Evolutionary conservation across 2,329 filamentous ascomycete genomes (phyloP).

Genomic region (Escovopsis weberi): DNA sequence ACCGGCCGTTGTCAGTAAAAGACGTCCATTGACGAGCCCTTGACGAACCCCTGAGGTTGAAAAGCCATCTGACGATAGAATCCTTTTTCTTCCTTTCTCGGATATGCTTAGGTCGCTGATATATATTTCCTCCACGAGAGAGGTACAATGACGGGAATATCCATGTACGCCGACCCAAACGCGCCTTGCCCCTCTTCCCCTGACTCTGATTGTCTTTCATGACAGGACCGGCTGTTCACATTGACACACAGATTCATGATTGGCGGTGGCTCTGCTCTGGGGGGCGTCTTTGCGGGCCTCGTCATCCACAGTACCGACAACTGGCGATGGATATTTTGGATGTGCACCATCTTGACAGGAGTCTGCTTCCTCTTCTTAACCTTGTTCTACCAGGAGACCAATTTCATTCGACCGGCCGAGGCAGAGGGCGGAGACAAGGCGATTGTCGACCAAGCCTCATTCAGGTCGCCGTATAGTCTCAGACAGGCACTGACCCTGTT

Average conservation of each 20-base stretch:
- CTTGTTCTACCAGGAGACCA: conserved; percentile 1
- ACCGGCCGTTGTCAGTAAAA: not conserved
- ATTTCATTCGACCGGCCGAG: not conserved
- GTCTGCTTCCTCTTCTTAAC: not conserved
- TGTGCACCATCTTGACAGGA: not conserved
- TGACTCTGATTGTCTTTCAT: not conserved
- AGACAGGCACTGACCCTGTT: not conserved
- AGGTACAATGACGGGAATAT: not conserved
- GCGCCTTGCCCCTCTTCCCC: too few species aligned
- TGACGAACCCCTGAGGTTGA: not conserved
- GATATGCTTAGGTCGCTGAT: not conserved
- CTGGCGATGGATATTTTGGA: conserved; percentile 2
- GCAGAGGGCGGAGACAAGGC: not conserved
- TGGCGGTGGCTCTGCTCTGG: not conserved
- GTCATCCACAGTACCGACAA: not conserved
- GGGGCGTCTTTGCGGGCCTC: conserved; percentile 1
- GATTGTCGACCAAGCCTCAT: not conserved
- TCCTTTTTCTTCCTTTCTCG: too few species aligned
- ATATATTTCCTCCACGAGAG: conserved; percentile 1
- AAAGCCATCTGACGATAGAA: too few species aligned
- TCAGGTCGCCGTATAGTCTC: not conserved
- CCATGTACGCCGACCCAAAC: not conserved
- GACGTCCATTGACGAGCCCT: not conserved
- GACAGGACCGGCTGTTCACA: not conserved
- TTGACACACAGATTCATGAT: conserved; percentile 1